phyloP scores from a whole-genome alignment of 352 stramenopile genomes.

The Pythium utonaiense region DNA sequence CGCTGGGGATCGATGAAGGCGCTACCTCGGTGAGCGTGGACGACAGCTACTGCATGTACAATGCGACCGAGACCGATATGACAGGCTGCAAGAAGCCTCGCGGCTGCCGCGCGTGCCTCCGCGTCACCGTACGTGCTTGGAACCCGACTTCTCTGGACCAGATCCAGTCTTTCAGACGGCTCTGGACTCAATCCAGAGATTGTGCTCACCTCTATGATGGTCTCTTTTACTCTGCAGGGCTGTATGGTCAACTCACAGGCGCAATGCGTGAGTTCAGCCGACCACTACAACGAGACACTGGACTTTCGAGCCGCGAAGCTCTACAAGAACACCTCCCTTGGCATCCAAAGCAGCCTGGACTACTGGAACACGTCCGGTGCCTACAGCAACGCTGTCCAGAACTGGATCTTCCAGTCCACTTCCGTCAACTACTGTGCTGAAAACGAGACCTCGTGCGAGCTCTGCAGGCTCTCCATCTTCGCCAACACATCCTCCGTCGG shows the following conservation, averaged over 20 bases:
- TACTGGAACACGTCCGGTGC: conserved; percentile 13
- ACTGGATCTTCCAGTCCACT: conserved; percentile 13
- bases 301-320: conserved; percentile 11
- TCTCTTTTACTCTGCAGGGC: not conserved
- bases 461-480: conserved; percentile 5
- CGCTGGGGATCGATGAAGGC: not conserved
- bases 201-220: not conserved
- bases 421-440: conserved; percentile 4
- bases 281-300: conserved; percentile 6
- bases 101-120: conserved; percentile 6
- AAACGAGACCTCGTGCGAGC: conserved; percentile 1
- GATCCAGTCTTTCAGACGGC: not conserved
- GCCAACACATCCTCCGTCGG: not conserved
- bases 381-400: conserved; percentile 5
- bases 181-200: not conserved
- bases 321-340: conserved; percentile 2
- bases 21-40: not conserved
- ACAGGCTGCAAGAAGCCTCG: conserved; percentile 10
- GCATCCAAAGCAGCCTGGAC: conserved; percentile 1
- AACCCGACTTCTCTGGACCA: not conserved
- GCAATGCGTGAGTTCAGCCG: conserved; percentile 7
- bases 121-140: conserved; percentile 5
- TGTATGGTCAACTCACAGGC: conserved; percentile 10
- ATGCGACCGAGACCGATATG: conserved; percentile 3
- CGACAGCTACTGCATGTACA: conserved; percentile 11